Base-by-base conservation (phyloP, 2,329 filamentous ascomycete species). In the Epichloe aotearoae region DNA sequence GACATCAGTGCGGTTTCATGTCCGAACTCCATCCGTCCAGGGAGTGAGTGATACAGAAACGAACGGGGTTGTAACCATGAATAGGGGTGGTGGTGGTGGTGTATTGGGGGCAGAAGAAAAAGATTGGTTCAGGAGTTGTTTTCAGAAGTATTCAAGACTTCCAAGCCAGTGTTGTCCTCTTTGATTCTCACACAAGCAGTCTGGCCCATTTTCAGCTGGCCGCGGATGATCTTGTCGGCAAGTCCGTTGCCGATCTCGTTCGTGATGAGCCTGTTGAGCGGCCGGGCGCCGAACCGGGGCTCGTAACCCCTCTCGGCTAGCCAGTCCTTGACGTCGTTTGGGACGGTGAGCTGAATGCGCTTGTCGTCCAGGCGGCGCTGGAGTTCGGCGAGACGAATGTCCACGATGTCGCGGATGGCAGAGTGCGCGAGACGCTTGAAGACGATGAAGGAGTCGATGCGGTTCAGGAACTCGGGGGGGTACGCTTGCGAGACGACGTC, bases 371-470 rank as follows among this genome's bases (percentile, higher is more conserved):
- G 79, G 40, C 89, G 81, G 49, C 72, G 70, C 66, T 96, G 90
- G 7, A 97, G 74, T 69, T 97, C 93, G 54, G 76, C 79, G 46
- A 97, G 74, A 34, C 93, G 81, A 56, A 97, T 96, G 61, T 97
- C 88, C 46, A 96, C 89, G 56, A 97, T 97, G 62, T 95, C 90
- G 33, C 88, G 78, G 51, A 97, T 76, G 15, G 91, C 90, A 17
- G 76, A 73, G 33, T 76, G 77, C 1, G 88, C 87, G 2, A 97
- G 77, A 8, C 91, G 80, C 69, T 90, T 91, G 75, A 97, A 97
- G 62, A 97, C 73, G 65, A 97, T 96, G 71, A 97, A 96, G 54
- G 94, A 91, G 67, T 97, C 91, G 55, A 97, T 88, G 19, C 93
- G 81, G 70, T 98, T 97, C 56, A 97, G 77, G 74, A 97, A 98